Conservation (phyloP, 2,329 filamentous ascomycete species). For the Stenocarpella maydis region DNA sequence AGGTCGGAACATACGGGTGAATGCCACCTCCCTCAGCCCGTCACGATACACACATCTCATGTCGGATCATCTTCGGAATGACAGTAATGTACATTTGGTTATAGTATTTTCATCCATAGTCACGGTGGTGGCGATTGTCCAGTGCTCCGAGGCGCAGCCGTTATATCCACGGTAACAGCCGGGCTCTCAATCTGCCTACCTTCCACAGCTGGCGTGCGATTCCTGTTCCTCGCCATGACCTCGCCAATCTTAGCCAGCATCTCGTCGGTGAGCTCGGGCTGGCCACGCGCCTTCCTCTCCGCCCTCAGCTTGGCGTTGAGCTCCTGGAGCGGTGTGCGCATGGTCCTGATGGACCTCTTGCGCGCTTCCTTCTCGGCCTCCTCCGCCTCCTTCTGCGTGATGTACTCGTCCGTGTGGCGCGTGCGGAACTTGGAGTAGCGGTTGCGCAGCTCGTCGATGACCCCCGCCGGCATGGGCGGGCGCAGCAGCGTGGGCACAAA, state of each 20-base stretch:
- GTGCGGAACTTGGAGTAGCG: slow-evolving; percentile 84
- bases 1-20: background rate
- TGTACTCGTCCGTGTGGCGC: slow-evolving; percentile 78
- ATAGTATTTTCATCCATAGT: background rate
- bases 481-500: slow-evolving; percentile 81
- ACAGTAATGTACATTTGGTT: slow-evolving; percentile 2
- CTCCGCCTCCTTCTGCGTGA: slow-evolving; percentile 57
- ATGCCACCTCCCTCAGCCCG: background rate
- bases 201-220: slow-evolving; percentile 46
- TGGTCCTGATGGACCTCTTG: slow-evolving; percentile 47
- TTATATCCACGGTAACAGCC: background rate
- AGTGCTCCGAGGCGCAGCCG: background rate
- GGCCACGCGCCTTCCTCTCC: slow-evolving; percentile 59
- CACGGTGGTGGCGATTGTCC: slow-evolving; percentile 24
- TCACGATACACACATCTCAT: background rate
- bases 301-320: slow-evolving; percentile 63
- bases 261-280: slow-evolving; percentile 63
- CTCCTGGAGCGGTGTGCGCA: slow-evolving; percentile 67
- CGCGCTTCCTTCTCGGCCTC: slow-evolving; percentile 47
- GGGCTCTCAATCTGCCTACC: background rate
- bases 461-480: slow-evolving; percentile 78
- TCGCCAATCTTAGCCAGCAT: slow-evolving; percentile 70
- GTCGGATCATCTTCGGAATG: background rate
- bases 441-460: slow-evolving; percentile 87
- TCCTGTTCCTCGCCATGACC: slow-evolving; percentile 65